Evolutionary conservation across 768 basidiomycete genomes (phyloP).

Genomic region (Multifurca ochricompacta): DNA sequence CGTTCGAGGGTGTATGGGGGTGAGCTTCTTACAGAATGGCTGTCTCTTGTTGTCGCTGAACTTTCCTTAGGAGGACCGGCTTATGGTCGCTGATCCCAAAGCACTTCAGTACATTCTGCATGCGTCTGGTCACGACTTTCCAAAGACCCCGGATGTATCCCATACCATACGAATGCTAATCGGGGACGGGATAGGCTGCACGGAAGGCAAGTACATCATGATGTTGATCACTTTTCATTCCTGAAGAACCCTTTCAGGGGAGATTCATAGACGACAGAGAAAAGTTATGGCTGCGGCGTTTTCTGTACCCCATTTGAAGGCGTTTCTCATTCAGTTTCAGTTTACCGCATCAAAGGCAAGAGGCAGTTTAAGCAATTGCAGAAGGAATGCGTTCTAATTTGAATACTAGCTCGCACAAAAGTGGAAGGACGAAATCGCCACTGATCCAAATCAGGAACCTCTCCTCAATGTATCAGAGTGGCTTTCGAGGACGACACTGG

Average conservation of each 20-base stretch:
- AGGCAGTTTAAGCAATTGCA: no score
- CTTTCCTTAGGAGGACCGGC: constrained; percentile 27
- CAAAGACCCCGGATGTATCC: constrained; percentile 19
- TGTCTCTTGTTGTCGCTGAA: neutral
- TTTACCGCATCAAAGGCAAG: constrained; percentile 18
- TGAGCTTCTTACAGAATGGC: constrained; percentile 9
- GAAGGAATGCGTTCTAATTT: no score
- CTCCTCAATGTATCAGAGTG: constrained; percentile 22
- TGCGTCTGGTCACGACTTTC: constrained; percentile 26
- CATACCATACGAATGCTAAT: constrained; percentile 21
- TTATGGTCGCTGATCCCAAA: constrained; percentile 26
- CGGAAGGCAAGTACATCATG: constrained; percentile 16
- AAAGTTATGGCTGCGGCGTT: constrained; percentile 29
- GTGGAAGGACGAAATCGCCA: constrained; percentile 23
- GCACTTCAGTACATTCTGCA: constrained; percentile 27
- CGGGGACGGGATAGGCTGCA: constrained; percentile 22
- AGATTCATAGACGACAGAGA: constrained; percentile 26
- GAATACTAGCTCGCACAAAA: constrained; percentile 22
- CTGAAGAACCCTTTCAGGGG: no score
- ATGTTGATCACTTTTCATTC: no score
- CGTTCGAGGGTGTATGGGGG: constrained; percentile 19
- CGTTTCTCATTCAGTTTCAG: constrained; percentile 26
- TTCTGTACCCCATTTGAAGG: constrained; percentile 22
- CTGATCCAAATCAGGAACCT: constrained; percentile 3
- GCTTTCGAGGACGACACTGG: constrained; percentile 25